Conservation (phyloP, 2,329 filamentous ascomycete species). For the Fonsecaea monophora region DNA sequence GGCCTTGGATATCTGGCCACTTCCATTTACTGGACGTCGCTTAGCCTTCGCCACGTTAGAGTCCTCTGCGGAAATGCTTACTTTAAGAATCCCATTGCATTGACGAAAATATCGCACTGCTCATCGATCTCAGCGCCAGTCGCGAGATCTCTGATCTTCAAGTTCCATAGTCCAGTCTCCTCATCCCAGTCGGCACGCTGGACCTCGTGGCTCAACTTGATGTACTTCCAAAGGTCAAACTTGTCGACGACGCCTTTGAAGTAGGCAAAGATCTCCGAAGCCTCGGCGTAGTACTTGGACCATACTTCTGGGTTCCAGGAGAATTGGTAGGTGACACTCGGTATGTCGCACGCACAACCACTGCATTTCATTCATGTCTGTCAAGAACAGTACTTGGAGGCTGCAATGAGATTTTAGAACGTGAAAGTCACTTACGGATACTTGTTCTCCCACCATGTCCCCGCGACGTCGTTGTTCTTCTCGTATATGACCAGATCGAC, state of each 20-base stretch:
- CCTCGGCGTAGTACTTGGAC: conserved; percentile 36
- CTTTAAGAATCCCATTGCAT: conserved; percentile 50
- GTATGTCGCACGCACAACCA: conserved; percentile 56
- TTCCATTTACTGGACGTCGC: conserved; percentile 41
- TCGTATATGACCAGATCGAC: conserved; percentile 14
- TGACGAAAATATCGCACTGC: conserved; percentile 41
- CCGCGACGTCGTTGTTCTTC: conserved; percentile 13
- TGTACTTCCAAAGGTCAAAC: conserved; percentile 40
- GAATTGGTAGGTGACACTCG: conserved; percentile 43
- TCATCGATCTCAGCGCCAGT: conserved; percentile 38
- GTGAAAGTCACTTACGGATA: background rate
- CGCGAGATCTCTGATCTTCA: conserved; percentile 37
- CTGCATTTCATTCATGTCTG: background rate
- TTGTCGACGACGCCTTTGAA: conserved; percentile 39
- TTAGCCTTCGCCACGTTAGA: too few relatives aligned
- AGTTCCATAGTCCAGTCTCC: conserved; percentile 41
- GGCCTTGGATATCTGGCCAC: conserved; percentile 48
- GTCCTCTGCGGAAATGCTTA: conserved; percentile 13
- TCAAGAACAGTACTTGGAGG: too few relatives aligned
- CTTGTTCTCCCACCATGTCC: conserved; percentile 7
- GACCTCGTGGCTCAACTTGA: conserved; percentile 41
- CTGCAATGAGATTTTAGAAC: too few relatives aligned
- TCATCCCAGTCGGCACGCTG: conserved; percentile 43
- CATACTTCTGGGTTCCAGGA: conserved; percentile 34
- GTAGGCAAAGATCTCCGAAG: conserved; percentile 43